Evolutionary conservation across 2,329 filamentous ascomycete genomes (phyloP).

Genomic region (Knufia petricola): DNA sequence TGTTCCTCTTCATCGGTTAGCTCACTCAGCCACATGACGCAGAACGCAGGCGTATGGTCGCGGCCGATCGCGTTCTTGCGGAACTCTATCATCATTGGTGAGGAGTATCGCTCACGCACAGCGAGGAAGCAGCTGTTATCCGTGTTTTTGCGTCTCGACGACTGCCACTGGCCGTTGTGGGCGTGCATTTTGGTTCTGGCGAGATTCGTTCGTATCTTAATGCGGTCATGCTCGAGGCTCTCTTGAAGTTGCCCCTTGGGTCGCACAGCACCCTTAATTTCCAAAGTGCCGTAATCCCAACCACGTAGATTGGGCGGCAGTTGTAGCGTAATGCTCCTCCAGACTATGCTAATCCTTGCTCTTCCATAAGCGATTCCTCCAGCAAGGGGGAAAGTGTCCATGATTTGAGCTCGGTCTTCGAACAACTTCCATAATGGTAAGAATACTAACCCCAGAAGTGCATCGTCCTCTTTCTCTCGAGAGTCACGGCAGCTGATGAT

Average conservation of each 20-base stretch:
- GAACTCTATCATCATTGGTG: slow-evolving; percentile 25
- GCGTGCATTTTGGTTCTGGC: slow-evolving; percentile 55
- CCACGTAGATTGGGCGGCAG: slow-evolving; percentile 51
- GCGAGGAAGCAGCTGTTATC: slow-evolving; percentile 21
- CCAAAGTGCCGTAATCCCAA: slow-evolving; percentile 63
- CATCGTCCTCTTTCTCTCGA: slow-evolving; percentile 58
- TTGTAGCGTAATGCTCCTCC: slow-evolving; percentile 58
- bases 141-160: slow-evolving; percentile 15
- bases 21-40: slow-evolving; percentile 39
- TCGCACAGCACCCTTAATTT: slow-evolving; percentile 47
- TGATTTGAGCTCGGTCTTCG: slow-evolving; percentile 53
- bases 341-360: slow-evolving; percentile 60
- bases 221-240: slow-evolving; percentile 42
- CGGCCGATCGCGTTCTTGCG: slow-evolving; percentile 23
- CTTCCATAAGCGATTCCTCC: slow-evolving; percentile 66
- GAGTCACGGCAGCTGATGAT: slow-evolving; percentile 59
- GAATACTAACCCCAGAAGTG: slow-evolving; percentile 61
- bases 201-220: slow-evolving; percentile 53
- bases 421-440: slow-evolving; percentile 56
- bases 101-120: slow-evolving; percentile 25
- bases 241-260: slow-evolving; percentile 30
- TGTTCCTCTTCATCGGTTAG: slow-evolving; percentile 57
- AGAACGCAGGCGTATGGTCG: slow-evolving; percentile 25
- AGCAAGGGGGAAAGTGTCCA: slow-evolving; percentile 55
- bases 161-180: slow-evolving; percentile 41